phyloP scores from a whole-genome alignment of 306 rosid genomes.

The Trichosanthes truncata region DNA sequence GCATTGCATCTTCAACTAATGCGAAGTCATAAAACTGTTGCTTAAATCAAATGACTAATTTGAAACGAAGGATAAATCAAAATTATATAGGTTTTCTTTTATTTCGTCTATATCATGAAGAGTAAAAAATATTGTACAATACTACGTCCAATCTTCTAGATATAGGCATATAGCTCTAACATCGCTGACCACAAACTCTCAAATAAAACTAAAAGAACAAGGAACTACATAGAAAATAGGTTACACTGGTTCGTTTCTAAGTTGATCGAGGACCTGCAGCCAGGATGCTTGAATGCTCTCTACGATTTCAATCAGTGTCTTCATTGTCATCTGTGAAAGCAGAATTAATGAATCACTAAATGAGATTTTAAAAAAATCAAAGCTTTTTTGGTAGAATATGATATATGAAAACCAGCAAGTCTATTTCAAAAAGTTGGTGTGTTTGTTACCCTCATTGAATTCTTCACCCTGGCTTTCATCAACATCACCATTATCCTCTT shows the following conservation, averaged over 20 bases:
- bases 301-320: conserved; percentile 42
- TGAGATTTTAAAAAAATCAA: neutral
- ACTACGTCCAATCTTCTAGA: neutral
- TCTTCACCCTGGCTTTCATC: conserved; percentile 73
- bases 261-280: neutral
- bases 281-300: conserved; percentile 6
- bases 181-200: neutral
- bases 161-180: neutral
- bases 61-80: neutral
- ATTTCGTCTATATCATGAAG: neutral
- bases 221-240: neutral
- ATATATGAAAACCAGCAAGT: neutral
- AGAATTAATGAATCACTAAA: neutral
- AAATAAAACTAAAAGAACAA: too few species aligned
- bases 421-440: neutral
- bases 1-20: neutral
- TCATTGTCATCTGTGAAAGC: conserved; percentile 43
- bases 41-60: neutral
- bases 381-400: neutral
- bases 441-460: conserved; percentile 43
- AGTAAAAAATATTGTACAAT: neutral
- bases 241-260: neutral
- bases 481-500: conserved; percentile 9
- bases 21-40: neutral
- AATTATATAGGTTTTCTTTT: neutral